Conservation (phyloP, 139 green algal genomes). For the Haematococcus sp. region DNA sequence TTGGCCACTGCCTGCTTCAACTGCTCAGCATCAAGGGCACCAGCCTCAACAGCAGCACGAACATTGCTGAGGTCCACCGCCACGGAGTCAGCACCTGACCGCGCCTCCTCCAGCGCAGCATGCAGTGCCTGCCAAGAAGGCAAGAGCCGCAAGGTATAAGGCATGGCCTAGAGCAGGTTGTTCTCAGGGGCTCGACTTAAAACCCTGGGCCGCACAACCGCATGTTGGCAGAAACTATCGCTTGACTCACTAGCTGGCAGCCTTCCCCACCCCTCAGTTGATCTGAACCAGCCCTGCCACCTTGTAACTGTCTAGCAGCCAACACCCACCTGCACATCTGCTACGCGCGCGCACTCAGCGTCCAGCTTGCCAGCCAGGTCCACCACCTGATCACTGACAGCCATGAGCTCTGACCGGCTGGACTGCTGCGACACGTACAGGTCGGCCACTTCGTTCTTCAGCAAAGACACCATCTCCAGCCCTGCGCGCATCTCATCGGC, state of each 20-base stretch:
- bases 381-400: background rate
- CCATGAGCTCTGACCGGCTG: background rate
- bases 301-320: too few species aligned
- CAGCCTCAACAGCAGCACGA: background rate
- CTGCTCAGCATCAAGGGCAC: background rate
- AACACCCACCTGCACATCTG: background rate
- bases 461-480: background rate
- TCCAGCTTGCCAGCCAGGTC: background rate
- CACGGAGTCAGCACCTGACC: background rate
- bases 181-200: too few species aligned
- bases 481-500: background rate
- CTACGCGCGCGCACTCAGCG: background rate
- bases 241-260: too few species aligned
- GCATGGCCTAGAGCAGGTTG: too few species aligned
- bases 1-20: conserved; percentile 12
- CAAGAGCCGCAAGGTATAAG: too few species aligned
- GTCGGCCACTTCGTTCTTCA: background rate
- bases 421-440: background rate
- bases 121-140: background rate
- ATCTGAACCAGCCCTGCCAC: too few species aligned
- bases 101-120: background rate
- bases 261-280: too few species aligned
- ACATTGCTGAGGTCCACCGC: background rate
- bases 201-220: too few species aligned
- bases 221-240: too few species aligned